These are phyloP conservation scores for Mycosphaerella sp. DNA, from an alignment of 2,329 filamentous ascomycete genomes.

Conservation along the genomic window DNA sequence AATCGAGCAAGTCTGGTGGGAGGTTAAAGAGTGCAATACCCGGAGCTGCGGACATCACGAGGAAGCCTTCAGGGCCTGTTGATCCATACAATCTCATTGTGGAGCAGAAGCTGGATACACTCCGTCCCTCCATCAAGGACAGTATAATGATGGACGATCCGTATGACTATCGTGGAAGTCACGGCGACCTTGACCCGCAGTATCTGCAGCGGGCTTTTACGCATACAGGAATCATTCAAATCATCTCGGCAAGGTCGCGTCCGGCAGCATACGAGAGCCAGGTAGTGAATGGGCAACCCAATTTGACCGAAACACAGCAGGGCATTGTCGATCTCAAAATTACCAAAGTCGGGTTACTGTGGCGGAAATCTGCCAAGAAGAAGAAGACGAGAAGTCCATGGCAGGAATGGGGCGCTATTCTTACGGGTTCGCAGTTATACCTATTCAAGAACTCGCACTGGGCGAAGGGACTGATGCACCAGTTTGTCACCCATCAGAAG, in stretches of 20 bases:
- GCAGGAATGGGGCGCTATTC: slow-evolving; percentile 97
- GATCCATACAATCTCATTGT: slow-evolving; percentile 94
- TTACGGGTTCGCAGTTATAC: slow-evolving; percentile 95
- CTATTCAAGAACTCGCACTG: slow-evolving; percentile 91
- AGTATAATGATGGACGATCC: slow-evolving; percentile 87
- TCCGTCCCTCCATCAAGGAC: slow-evolving; percentile 84
- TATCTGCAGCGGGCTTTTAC: slow-evolving; percentile 85
- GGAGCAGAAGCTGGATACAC: slow-evolving; percentile 73
- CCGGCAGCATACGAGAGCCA: slow-evolving; percentile 94
- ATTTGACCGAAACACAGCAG: slow-evolving; percentile 74
- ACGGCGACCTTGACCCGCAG: slow-evolving; percentile 67
- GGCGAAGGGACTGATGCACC: slow-evolving; percentile 84
- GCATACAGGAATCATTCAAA: slow-evolving; percentile 85
- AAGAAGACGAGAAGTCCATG: slow-evolving; percentile 92
- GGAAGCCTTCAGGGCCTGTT: slow-evolving; percentile 62
- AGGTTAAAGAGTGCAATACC: slow-evolving; percentile 58
- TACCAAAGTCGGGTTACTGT: slow-evolving; percentile 88
- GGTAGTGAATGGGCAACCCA: slow-evolving; percentile 21
- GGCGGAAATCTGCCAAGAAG: slow-evolving; percentile 92
- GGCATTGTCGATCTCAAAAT: slow-evolving; percentile 97
- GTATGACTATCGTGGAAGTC: slow-evolving; percentile 78
- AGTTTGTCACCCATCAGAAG: slow-evolving; percentile 68
- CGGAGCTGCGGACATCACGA: slow-evolving; percentile 53
- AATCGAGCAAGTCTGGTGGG: slow-evolving; percentile 52
- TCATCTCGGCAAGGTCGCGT: slow-evolving; percentile 85